Conservation (phyloP, 2,329 filamentous ascomycete genomes). For the Aspergillus pseudoviridinutans region DNA sequence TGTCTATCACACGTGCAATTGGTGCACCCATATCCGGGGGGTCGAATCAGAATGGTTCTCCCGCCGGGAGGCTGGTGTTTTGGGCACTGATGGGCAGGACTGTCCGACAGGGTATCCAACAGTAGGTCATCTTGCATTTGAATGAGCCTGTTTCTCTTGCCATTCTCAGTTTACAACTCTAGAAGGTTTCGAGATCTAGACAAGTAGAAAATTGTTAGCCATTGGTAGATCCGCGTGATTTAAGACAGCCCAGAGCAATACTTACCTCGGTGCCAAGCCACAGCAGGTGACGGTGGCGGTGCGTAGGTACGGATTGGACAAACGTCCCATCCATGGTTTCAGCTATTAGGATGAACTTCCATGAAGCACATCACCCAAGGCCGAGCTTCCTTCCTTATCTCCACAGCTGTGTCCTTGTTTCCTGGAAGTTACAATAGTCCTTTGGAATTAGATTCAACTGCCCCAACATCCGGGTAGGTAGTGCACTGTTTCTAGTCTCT, state of each 20-base stretch:
- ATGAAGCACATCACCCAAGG: background rate
- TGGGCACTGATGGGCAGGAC: conserved; percentile 12
- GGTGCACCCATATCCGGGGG: background rate
- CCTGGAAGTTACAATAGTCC: background rate
- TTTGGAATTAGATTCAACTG: background rate
- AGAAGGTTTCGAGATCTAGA: background rate
- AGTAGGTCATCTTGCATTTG: background rate
- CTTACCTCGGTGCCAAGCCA: background rate
- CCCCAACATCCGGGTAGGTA: background rate
- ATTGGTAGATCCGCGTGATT: background rate
- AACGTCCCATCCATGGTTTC: background rate
- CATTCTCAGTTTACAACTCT: background rate
- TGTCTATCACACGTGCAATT: background rate
- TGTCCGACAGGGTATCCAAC: background rate
- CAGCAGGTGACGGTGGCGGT: background rate
- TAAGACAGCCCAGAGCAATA: background rate
- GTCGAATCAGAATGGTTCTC: background rate
- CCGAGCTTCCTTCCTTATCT: background rate
- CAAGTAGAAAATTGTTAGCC: background rate
- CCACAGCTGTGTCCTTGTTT: background rate
- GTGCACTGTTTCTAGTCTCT: background rate
- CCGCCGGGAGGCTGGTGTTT: conserved; percentile 3
- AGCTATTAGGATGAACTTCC: background rate
- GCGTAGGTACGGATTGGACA: background rate
- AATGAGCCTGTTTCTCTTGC: background rate